Evolutionary conservation across 2,329 filamentous ascomycete species (phyloP), one percentile per base, ranked within the genome.

Genomic region (Talaromyces sp.): DNA sequence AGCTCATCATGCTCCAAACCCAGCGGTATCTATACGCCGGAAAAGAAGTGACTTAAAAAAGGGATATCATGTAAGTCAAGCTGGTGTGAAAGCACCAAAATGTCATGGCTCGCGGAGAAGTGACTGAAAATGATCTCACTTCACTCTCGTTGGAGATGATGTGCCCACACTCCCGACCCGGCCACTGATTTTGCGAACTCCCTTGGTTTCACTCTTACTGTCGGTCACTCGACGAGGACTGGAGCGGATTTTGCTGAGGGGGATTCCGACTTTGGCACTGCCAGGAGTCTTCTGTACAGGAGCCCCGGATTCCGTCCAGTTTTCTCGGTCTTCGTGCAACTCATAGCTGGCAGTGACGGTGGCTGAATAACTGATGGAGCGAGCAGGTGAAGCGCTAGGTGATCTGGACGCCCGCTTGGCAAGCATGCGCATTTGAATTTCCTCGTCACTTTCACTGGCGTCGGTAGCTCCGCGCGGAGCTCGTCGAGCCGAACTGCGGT

Each of bases 341-440:
- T 89, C 88, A 68, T 89, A 86, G 60, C 88, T 83, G 27, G 84
- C 76, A 39, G 82, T 81, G 68, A 87, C 87, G 62, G 85, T 87
- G 2, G 87, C 88, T 4, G 86, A 88, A 74, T 92, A 90, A 74
- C 89, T 92, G 61, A 90, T 84, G 0, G 91, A 90, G 55, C 91
- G 83, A 73, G 82, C 68, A 80, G 82, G 36, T 83, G 90, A 59
- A 84, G 89, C 66, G 84, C 85, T 22, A 84, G 89, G 44, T 78
- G 79, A 78, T 88, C 90, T 68, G 83, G 88, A 69, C 81, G 85
- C 62, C 65, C 84, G 85, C 80, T 87, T 85, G 28, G 85, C 85
- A 65, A 86, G 84, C 82, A 91, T 86, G 56, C 92, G 88, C 53
- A 96, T 78, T 70, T 92, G 89, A 69, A 86, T 85, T 72, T 96